phyloP scores from a whole-genome alignment of 495 filamentous ascomycete genomes.

The Penicillium cataractarum region DNA sequence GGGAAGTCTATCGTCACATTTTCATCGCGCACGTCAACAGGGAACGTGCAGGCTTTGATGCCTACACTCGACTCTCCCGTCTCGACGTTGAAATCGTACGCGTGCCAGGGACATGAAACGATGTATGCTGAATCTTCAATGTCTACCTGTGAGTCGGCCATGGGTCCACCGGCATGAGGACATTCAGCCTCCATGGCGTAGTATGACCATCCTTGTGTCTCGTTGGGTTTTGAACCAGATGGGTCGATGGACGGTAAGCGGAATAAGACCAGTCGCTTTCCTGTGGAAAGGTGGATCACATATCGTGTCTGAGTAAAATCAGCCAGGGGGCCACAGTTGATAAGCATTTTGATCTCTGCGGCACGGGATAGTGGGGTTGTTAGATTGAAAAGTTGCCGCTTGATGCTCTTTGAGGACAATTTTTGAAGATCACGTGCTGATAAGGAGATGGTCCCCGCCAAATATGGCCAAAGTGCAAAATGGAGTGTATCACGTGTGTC shows the following conservation, averaged over 20 bases:
- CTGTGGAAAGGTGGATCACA: slow-evolving; percentile 51
- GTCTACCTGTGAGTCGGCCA: slow-evolving; percentile 54
- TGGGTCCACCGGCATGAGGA: slow-evolving; percentile 55
- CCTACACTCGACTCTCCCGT: slow-evolving; percentile 58
- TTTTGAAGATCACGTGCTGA: slow-evolving; percentile 18
- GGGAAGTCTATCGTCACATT: slow-evolving; percentile 40
- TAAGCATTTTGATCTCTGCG: slow-evolving; percentile 27
- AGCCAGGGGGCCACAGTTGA: slow-evolving; percentile 41
- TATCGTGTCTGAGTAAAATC: slow-evolving; percentile 51
- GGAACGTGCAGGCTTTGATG: slow-evolving; percentile 56
- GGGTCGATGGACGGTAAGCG: slow-evolving; percentile 50
- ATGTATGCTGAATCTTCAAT: slow-evolving; percentile 59
- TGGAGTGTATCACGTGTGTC: too few species aligned
- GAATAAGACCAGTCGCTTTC: slow-evolving; percentile 56
- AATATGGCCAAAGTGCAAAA: background rate
- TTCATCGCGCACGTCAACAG: slow-evolving; percentile 45
- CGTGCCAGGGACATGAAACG: slow-evolving; percentile 59
- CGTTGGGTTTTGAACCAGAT: slow-evolving; percentile 34
- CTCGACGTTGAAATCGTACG: slow-evolving; percentile 61
- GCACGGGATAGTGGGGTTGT: background rate
- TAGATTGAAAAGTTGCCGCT: background rate
- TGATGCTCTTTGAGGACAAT: background rate
- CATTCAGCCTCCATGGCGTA: slow-evolving; percentile 59
- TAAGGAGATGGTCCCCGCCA: background rate
- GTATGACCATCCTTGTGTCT: slow-evolving; percentile 52